Percentiles rank a stretch among this genome's conserved stretches.
phyloP scores from a whole-genome alignment of 768 basidiomycete genomes.

The Xanthoconium purpureum region DNA sequence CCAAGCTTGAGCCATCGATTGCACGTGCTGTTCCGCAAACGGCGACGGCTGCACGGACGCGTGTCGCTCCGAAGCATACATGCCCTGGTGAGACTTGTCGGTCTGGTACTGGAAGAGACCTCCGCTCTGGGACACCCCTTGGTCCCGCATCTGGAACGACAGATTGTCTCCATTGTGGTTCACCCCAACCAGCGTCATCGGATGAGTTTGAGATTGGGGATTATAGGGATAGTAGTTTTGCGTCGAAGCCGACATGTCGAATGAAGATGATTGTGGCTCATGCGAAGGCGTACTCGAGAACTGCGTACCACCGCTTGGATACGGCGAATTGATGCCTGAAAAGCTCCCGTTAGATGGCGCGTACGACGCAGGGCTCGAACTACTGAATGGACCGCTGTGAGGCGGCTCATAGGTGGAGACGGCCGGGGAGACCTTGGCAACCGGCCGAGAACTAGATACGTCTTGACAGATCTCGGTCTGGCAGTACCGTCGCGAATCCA shows the following conservation, averaged over 20 bases:
- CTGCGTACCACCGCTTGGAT: constrained; percentile 17
- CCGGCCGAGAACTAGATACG: constrained; percentile 2
- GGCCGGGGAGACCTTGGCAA: constrained; percentile 4
- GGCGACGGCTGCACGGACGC: constrained; percentile 18
- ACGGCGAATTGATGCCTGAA: constrained; percentile 26
- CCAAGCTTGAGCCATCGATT: constrained; percentile 18
- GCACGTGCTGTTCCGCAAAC: constrained; percentile 17
- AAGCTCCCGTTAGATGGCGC: constrained; percentile 24
- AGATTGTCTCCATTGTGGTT: constrained; percentile 15
- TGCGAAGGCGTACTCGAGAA: constrained; percentile 19
- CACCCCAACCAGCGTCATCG: constrained; percentile 22
- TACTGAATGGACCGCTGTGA: constrained; percentile 17
- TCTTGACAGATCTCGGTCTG: constrained; percentile 14
- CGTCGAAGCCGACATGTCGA: constrained; percentile 17
- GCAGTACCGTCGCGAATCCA: constrained; percentile 17
- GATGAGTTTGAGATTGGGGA: constrained; percentile 9
- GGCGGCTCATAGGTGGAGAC: constrained; percentile 21
- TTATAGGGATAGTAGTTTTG: constrained; percentile 24
- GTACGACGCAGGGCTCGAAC: constrained; percentile 26
- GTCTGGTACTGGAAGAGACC: constrained; percentile 18
- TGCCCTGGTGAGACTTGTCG: constrained; percentile 23
- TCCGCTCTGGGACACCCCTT: constrained; percentile 13
- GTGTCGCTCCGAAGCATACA: constrained; percentile 26
- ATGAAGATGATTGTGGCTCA: constrained; percentile 21
- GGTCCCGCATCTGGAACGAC: constrained; percentile 18